Conservation (phyloP, 192 early-diverging fungal species). For the Rhizophagus prolifer region DNA sequence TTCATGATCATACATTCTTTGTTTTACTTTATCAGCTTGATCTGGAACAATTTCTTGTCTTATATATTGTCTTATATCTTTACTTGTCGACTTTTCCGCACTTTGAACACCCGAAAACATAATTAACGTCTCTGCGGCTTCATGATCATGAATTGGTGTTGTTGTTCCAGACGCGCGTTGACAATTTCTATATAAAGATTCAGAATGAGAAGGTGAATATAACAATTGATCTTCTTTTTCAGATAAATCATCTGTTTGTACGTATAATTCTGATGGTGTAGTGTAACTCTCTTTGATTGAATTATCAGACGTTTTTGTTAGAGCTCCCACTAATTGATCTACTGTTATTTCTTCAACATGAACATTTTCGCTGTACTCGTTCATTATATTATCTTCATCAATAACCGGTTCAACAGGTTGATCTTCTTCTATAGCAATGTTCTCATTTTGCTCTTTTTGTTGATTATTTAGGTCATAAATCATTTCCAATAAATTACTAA, state of each 20-base stretch:
- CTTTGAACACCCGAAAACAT: background rate
- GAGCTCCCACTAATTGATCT: background rate
- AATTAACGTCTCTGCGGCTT: background rate
- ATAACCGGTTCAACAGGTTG: background rate
- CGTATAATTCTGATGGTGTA: background rate
- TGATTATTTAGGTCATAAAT: slow-evolving; percentile 15
- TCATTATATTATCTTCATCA: background rate
- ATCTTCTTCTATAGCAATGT: background rate
- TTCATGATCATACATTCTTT: background rate
- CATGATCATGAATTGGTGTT: background rate
- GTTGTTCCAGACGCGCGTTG: background rate
- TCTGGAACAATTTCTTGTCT: background rate
- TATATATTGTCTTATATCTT: background rate
- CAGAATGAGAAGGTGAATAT: background rate
- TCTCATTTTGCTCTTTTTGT: background rate
- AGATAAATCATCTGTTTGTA: background rate
- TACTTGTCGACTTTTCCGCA: background rate
- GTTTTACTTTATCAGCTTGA: background rate
- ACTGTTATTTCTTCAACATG: background rate
- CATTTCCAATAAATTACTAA: slow-evolving; percentile 26
- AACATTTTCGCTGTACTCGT: background rate
- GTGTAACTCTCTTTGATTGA: background rate
- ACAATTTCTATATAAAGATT: background rate
- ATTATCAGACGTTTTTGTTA: no score
- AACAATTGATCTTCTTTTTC: background rate